Evolutionary conservation across 495 filamentous ascomycete species (phyloP), one percentile per base, ranked within the genome.

Genomic region (Staphylotrichum tortipilum): DNA sequence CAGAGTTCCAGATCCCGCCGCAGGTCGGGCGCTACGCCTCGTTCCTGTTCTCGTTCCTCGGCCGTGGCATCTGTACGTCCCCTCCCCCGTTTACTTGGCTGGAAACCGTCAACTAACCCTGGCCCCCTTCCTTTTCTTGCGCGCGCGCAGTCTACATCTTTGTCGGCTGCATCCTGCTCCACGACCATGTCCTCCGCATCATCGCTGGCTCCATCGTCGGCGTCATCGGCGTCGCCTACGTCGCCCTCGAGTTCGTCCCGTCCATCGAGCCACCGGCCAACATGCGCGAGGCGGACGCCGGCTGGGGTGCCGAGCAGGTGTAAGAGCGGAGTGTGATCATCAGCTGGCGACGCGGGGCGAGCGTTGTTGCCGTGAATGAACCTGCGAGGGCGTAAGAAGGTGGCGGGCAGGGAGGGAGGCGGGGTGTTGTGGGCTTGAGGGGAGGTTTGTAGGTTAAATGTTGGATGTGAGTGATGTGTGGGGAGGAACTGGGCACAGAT

Each of bases 1-100:
- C 30, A 57, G 92, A 99, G 70, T 92, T 95, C 70, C 90, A 94
- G 69, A 89, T 95, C 56, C 94, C 94, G 4, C 87, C 89, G 29
- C 89, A 95, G 65, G 76, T 94, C 31, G 84, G 88, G 50, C 81
- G 86, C 65, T 96, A 97, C 77, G 92, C 90, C 15, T 89, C 85
- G 21, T 99, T 99, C 80, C 82, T 97, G 62, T 97, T 96, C 77
- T 89, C 84, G 38, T 97, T 99, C 78, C 65, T 97, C 56, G 92
- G 92, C 45, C 89, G 92, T 58, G 92, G 92, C 65, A 72, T 89
- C 66, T 97, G 89, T 96, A 80, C 70, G 89, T 82, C 9, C 30
- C 44, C 28, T 23, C 21, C 10, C 10, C 3, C 26, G 3, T 31
- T 10, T 34, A 53, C 6, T 26, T 7, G 21, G 15, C 14, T 22